These are phyloP conservation scores for Fistulinella prunicolor DNA, from an alignment of 768 basidiomycete species.

Conservation along the genomic window DNA sequence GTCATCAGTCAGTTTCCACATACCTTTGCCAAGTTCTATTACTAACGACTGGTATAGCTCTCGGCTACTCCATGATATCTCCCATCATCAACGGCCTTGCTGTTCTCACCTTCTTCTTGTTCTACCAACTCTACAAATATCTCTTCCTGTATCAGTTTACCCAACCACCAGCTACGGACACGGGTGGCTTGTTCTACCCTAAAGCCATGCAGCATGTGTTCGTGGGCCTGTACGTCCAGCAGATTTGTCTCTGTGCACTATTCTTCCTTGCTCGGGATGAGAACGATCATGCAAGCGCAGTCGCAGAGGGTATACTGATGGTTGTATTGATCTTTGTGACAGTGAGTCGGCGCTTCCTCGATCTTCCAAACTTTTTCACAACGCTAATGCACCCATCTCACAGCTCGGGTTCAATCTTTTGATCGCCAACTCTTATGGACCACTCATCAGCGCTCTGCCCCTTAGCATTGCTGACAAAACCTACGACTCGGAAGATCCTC, in stretches of 20 bases:
- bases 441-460: slow-evolving; percentile 73
- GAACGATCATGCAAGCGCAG: slow-evolving; percentile 49
- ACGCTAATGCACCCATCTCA: background rate
- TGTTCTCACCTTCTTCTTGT: slow-evolving; percentile 74
- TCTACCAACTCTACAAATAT: slow-evolving; percentile 84
- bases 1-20: slow-evolving; percentile 64
- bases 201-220: slow-evolving; percentile 92
- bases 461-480: slow-evolving; percentile 74
- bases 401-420: slow-evolving; percentile 68
- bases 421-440: slow-evolving; percentile 76
- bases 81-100: slow-evolving; percentile 93
- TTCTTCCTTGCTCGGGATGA: slow-evolving; percentile 82
- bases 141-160: slow-evolving; percentile 80
- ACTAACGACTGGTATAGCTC: slow-evolving; percentile 37
- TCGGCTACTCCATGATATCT: slow-evolving; percentile 85
- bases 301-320: slow-evolving; percentile 81
- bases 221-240: slow-evolving; percentile 89
- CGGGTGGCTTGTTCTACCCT: slow-evolving; percentile 94
- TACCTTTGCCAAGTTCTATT: background rate
- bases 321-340: slow-evolving; percentile 82
- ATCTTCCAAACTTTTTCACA: background rate
- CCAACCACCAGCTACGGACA: slow-evolving; percentile 67
- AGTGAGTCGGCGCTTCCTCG: slow-evolving; percentile 41
- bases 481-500: slow-evolving; percentile 30
- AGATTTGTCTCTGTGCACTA: slow-evolving; percentile 78